These are phyloP conservation scores for Umbelopsis vinacea DNA, from an alignment of 192 early-diverging fungal species.

Conservation along the genomic window DNA sequence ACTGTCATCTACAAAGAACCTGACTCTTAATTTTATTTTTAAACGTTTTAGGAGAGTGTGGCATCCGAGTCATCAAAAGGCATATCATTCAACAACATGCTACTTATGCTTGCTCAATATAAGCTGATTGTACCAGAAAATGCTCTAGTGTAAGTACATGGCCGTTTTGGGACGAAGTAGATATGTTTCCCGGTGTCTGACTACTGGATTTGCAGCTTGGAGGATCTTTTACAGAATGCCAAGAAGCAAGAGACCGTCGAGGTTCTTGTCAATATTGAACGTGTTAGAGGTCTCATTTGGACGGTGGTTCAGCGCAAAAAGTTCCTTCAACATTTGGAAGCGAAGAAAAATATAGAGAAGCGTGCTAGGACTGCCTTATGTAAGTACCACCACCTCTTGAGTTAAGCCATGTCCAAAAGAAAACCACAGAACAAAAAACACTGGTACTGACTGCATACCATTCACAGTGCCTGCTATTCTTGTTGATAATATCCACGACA, in stretches of 20 bases:
- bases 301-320: slow-evolving; percentile 41
- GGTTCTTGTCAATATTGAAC: slow-evolving; percentile 35
- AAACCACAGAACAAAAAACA: too few species aligned
- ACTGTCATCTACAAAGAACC: not conserved
- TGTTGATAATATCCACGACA: slow-evolving; percentile 26
- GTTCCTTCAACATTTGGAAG: slow-evolving; percentile 29
- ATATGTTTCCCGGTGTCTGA: not conserved
- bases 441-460: not conserved
- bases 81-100: slow-evolving; percentile 56
- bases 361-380: not conserved
- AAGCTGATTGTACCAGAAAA: slow-evolving; percentile 61
- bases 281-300: slow-evolving; percentile 39
- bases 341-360: slow-evolving; percentile 7
- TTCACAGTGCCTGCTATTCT: slow-evolving; percentile 34
- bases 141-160: slow-evolving; percentile 46
- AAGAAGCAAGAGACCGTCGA: slow-evolving; percentile 44
- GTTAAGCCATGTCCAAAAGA: not conserved
- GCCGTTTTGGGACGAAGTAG: too few species aligned
- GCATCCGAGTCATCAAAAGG: slow-evolving; percentile 30
- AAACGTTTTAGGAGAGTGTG: slow-evolving; percentile 23
- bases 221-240: slow-evolving; percentile 43
- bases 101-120: slow-evolving; percentile 58
- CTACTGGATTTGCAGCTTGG: slow-evolving; percentile 26
- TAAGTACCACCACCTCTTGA: not conserved
- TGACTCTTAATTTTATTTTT: slow-evolving; percentile 14